phyloP scores from a whole-genome alignment of 164 flowering plant species.

The grape (Vitis vinifera) region DNA sequence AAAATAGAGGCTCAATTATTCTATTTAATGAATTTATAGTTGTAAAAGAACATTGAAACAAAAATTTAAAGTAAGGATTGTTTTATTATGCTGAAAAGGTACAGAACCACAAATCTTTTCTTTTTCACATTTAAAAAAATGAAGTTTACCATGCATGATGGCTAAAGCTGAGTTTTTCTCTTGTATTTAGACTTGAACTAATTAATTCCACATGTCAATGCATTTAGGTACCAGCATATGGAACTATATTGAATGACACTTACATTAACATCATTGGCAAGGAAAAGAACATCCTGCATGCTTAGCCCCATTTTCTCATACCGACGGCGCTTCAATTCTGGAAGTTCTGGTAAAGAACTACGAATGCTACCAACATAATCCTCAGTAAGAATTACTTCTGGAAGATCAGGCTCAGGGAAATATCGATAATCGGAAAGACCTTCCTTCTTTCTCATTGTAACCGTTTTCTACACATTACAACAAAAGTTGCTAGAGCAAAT shows the following conservation, averaged over 20 bases:
- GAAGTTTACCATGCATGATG: too few species aligned
- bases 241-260: constrained; percentile 21
- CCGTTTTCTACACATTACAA: constrained; percentile 55
- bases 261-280: constrained; percentile 78
- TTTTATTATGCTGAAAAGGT: too few species aligned
- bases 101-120: too few species aligned
- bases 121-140: too few species aligned
- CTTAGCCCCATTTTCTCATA: constrained; percentile 84
- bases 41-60: too few species aligned
- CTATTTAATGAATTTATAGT: too few species aligned
- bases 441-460: constrained; percentile 94
- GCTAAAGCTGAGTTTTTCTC: too few species aligned
- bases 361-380: constrained; percentile 58
- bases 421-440: constrained; percentile 93
- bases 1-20: too few species aligned
- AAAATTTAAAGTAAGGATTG: too few species aligned
- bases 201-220: too few species aligned
- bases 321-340: constrained; percentile 75
- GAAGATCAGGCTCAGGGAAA: constrained; percentile 97
- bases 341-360: constrained; percentile 77
- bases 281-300: constrained; percentile 94
- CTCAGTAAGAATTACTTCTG: constrained; percentile 62
- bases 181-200: too few species aligned
- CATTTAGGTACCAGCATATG: too few species aligned
- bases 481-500: constrained; percentile 4